Evolutionary conservation across 768 basidiomycete genomes (phyloP).

Genomic region (Vararia minispora): DNA sequence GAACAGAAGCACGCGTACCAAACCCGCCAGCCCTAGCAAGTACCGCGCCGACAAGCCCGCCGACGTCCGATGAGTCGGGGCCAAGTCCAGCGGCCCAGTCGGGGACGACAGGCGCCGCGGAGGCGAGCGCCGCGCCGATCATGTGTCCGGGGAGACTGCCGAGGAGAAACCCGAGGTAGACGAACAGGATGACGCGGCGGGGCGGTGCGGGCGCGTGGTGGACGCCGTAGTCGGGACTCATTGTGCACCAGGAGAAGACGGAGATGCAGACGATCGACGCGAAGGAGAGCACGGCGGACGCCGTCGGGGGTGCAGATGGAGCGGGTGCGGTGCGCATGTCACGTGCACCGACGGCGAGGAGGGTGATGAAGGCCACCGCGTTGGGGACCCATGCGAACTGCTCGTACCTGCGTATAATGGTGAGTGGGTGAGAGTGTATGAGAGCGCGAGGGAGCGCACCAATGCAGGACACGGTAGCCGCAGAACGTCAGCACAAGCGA

Average conservation of each 20-base stretch:
- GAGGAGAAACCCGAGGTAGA: constrained; percentile 33
- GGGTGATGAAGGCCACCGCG: constrained; percentile 26
- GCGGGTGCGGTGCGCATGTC: constrained; percentile 19
- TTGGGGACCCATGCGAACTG: constrained; percentile 29
- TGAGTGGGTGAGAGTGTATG: too few species aligned
- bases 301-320: constrained; percentile 21
- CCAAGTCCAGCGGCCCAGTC: constrained; percentile 30
- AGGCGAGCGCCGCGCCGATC: constrained; percentile 36
- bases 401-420: constrained; percentile 21
- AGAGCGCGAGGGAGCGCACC: constrained; percentile 12
- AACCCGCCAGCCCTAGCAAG: constrained; percentile 30
- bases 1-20: too few species aligned
- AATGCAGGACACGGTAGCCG: constrained; percentile 24
- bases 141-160: constrained; percentile 28
- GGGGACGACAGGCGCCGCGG: constrained; percentile 26
- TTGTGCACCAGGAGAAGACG: constrained; percentile 30
- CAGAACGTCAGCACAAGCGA: constrained; percentile 27
- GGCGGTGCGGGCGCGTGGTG: constrained; percentile 27
- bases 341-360: constrained; percentile 26
- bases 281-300: constrained; percentile 29
- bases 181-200: constrained; percentile 29
- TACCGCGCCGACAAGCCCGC: constrained; percentile 31
- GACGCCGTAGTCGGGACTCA: constrained; percentile 38
- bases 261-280: constrained; percentile 33
- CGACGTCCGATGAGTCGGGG: constrained; percentile 26